Evolutionary conservation across 345 rosid species (phyloP), one percentile per base, ranked within the genome.

Genomic region (Eucalyptus marginata): DNA sequence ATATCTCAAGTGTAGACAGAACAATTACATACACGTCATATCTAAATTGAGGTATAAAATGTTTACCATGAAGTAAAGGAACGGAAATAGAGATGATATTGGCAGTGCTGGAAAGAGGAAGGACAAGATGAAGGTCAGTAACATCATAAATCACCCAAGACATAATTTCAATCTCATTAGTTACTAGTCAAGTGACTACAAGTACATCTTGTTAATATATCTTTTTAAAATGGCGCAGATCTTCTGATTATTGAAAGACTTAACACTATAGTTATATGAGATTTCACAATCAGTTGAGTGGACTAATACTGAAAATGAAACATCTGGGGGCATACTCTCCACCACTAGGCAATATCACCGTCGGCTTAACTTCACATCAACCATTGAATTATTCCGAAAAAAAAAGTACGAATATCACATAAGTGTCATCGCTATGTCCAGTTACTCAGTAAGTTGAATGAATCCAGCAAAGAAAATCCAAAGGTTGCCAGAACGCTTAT

Each of bases 51-150:
- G 44, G 50, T 83, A 15, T 83, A 18, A 51, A 18, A 54, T 51
- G 68, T 31, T 97, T 89, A 96, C 99, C 99, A 96, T 95, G 91
- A 95, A 97, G 88, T 97, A 97, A 79, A 97, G 94, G 87, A 95
- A 97, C 1, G 99, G 99, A 88, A 97, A 97, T 43, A 97, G 95
- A 88, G 98, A 95, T 36, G 97, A 95, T 90, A 96, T 94, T 25
- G 99, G 98, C 91, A 97, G 92, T 36, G 97, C 99, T 97, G 96
- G 92, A 93, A 95, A 88, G 88, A 14, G 52, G 68, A 56, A 56
- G 36, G 88, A 50, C 49, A 83, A 71, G 51, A 89, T 22, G 86
- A 27, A 43, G 31, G 15, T 40, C 46, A 49, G 50, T 83, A 43
- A 36, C 16, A 22, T 43, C 15, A 25, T 83, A 83, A 17, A 24